Conservation (phyloP, 257 asterid species). For the Solanum tarijense region DNA sequence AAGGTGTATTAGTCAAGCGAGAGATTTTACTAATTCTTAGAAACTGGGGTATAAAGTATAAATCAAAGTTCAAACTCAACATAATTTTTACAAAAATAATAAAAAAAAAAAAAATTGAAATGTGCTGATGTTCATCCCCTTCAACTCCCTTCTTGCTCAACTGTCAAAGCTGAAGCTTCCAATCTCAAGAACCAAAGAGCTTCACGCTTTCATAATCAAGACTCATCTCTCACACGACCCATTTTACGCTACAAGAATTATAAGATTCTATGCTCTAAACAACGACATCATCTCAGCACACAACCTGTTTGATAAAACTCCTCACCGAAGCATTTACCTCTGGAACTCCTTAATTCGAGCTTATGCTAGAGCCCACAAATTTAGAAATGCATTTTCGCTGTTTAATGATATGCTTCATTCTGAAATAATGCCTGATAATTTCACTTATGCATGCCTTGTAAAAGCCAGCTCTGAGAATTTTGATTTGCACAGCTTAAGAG, state of each 20-base stretch:
- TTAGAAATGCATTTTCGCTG: conserved; percentile 36
- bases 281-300: conserved; percentile 54
- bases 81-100: too few relatives aligned
- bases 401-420: conserved; percentile 42
- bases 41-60: too few relatives aligned
- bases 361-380: conserved; percentile 40
- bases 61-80: background rate
- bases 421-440: conserved; percentile 48
- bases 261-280: conserved; percentile 52
- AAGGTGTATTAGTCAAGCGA: too few relatives aligned
- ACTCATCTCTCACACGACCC: conserved; percentile 43
- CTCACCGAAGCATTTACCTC: conserved; percentile 47
- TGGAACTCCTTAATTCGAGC: conserved; percentile 90
- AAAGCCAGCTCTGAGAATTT: conserved; percentile 52
- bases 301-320: conserved; percentile 58
- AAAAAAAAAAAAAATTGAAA: background rate
- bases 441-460: conserved; percentile 58
- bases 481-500: conserved; percentile 22
- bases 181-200: conserved; percentile 35
- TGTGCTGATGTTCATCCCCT: conserved; percentile 24
- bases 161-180: conserved; percentile 38
- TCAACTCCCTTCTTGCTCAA: conserved; percentile 28
- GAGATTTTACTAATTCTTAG: too few relatives aligned
- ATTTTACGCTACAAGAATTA: conserved; percentile 51
- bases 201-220: conserved; percentile 44